A percentile compares a stretch with the other conserved stretches of the same genome.
These are phyloP conservation scores for Yarrowia deformans DNA, from an alignment of 805 yeast genomes.

Conservation along the genomic window DNA sequence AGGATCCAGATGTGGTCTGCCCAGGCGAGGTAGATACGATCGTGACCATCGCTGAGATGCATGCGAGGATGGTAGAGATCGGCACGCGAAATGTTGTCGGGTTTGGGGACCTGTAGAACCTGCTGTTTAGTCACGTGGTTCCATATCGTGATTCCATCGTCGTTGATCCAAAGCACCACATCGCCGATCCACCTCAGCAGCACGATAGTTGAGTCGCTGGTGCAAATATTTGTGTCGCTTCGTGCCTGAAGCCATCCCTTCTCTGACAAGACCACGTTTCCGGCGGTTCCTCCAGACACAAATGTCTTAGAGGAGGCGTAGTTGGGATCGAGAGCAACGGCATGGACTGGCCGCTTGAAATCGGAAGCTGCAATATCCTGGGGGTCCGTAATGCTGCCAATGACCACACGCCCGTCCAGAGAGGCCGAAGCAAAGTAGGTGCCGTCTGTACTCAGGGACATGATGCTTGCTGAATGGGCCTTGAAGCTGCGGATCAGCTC, in stretches of 20 bases:
- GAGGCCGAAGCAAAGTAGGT: slow-evolving; percentile 83
- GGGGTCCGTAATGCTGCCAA: slow-evolving; percentile 71
- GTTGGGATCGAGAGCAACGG: slow-evolving; percentile 79
- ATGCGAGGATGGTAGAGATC: slow-evolving; percentile 86
- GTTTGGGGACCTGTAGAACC: slow-evolving; percentile 63
- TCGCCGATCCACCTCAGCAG: slow-evolving; percentile 69
- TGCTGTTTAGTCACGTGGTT: slow-evolving; percentile 61
- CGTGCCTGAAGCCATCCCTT: slow-evolving; percentile 89
- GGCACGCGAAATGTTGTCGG: slow-evolving; percentile 64
- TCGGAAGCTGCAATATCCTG: slow-evolving; percentile 75
- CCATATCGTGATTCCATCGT: slow-evolving; percentile 74
- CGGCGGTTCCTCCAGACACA: slow-evolving; percentile 89
- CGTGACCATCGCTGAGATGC: slow-evolving; percentile 67
- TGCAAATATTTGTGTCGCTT: slow-evolving; percentile 66
- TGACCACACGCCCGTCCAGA: slow-evolving; percentile 90
- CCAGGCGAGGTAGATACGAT: slow-evolving; percentile 76
- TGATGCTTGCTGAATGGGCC: slow-evolving; percentile 84
- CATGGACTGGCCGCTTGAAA: slow-evolving; percentile 85
- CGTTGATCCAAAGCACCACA: slow-evolving; percentile 82
- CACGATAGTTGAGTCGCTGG: slow-evolving; percentile 68
- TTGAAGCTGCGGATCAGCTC: slow-evolving; percentile 72
- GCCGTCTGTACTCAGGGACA: slow-evolving; percentile 77
- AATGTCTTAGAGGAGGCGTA: slow-evolving; percentile 70
- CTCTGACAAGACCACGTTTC: slow-evolving; percentile 75
- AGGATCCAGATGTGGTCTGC: slow-evolving; percentile 76